Percentiles rank a stretch among this genome's conserved stretches.
Conservation (phyloP, 306 rosid genomes). For the Phaseolus lunatus region DNA sequence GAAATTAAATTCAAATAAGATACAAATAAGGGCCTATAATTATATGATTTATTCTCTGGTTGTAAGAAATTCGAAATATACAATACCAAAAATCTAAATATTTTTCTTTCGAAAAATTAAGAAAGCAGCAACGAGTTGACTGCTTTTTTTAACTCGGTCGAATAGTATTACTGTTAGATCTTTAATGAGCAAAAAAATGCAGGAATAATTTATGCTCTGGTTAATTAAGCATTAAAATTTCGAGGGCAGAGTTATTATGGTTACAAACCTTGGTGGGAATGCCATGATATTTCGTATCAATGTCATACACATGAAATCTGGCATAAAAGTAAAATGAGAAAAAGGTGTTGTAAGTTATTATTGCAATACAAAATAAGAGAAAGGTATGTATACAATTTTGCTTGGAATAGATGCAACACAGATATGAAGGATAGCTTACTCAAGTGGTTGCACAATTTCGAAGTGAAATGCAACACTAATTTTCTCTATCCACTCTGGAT, state of each 20-base stretch:
- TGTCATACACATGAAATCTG: slow-evolving; percentile 81
- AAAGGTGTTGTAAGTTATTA: neutral
- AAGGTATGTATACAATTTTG: neutral
- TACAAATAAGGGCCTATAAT: neutral
- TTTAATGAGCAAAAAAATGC: neutral
- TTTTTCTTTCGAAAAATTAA: neutral
- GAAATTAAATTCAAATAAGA: neutral
- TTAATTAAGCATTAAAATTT: neutral
- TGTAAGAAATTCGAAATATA: neutral
- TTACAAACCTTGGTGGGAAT: slow-evolving; percentile 71
- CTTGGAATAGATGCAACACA: slow-evolving; percentile 8
- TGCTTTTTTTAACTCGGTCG: neutral
- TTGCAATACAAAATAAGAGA: neutral
- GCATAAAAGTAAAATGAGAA: slow-evolving; percentile 27
- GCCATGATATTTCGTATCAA: slow-evolving; percentile 72
- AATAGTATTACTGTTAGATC: slow-evolving; percentile 7
- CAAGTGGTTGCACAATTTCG: slow-evolving; percentile 75
- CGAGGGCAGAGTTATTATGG: neutral
- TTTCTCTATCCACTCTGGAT: slow-evolving; percentile 85
- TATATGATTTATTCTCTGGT: neutral
- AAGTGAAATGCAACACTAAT: slow-evolving; percentile 73
- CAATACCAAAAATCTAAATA: neutral
- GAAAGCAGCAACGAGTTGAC: slow-evolving; percentile 15
- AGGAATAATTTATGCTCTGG: neutral
- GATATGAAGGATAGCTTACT: slow-evolving; percentile 56